These are phyloP conservation scores for Candida multigemmis DNA, from an alignment of 805 yeast genomes.

Conservation along the genomic window DNA sequence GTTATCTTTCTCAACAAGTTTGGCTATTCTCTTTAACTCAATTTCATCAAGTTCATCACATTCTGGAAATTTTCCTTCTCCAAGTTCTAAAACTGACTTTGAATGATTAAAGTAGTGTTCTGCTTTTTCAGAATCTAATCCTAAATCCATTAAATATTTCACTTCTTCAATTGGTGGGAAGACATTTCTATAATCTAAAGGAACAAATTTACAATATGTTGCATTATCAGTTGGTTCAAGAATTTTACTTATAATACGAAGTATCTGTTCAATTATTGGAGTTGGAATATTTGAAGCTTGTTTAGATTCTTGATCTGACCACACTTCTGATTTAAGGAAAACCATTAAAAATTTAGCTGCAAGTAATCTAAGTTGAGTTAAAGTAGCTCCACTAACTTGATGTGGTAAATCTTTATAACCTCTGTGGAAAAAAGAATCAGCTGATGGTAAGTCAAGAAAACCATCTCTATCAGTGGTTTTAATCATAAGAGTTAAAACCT, in stretches of 20 bases:
- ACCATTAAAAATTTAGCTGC: conserved; percentile 29
- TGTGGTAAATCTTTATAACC: conserved; percentile 10
- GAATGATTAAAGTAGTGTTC: conserved; percentile 19
- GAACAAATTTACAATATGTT: conserved; percentile 16
- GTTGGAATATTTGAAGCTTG: conserved; percentile 17
- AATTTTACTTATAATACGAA: conserved; percentile 34
- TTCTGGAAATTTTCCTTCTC: too few species aligned
- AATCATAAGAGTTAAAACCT: conserved; percentile 35
- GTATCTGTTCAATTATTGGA: conserved; percentile 34
- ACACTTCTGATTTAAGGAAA: conserved; percentile 15
- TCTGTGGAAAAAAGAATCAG: conserved; percentile 15
- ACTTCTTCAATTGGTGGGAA: conserved; percentile 27
- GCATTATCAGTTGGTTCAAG: conserved; percentile 14
- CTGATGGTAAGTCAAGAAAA: conserved; percentile 27
- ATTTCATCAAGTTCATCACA: too few species aligned
- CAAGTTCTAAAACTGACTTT: too few species aligned
- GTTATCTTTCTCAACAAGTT: too few species aligned
- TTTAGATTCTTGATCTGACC: neutral
- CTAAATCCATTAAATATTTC: conserved; percentile 13
- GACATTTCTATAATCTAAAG: conserved; percentile 23
- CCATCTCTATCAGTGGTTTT: conserved; percentile 31
- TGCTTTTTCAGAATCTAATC: conserved; percentile 14
- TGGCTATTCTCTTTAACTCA: too few species aligned
- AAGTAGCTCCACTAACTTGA: conserved; percentile 13
- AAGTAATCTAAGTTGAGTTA: conserved; percentile 32